Base-by-base conservation (phyloP, 1,284 basidiomycete species). In the Puccinia hordei region DNA sequence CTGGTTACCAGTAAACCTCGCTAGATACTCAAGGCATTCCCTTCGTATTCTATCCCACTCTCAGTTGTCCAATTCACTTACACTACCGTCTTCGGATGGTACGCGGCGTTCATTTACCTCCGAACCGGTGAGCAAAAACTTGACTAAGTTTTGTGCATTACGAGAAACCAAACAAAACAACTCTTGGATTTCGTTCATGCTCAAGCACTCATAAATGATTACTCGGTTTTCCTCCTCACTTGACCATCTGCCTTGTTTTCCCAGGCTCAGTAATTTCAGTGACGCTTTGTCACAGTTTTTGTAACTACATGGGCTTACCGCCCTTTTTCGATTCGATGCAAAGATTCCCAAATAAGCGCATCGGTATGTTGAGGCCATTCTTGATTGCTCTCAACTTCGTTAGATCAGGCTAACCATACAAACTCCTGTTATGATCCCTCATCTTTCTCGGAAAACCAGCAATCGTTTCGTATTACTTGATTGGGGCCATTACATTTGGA, bases 251-350 rank as follows among this genome's bases (percentile, higher is more conserved):
- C 17, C 49, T 57, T 22, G n/a, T 53, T n/a, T 0, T 8, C 9
- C 15, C 69, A 86, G 86, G 85, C 17, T 86, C 86, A 0, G 79
- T 87, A 53, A 55, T 87, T 44, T 88, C 89, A 0, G 88, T 93
- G 0, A 88, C 94, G 75, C 86, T 89, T 44, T 89, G 93, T 0
- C 96, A 99, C 86, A 87, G 92, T 2, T 94, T 95, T 84, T 98
- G 96, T 87, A 99, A 99, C 85, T 85, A 92, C 65, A 95, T 98
- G 93, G 95, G 95, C 1, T 83, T 95, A n/a, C 94, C 94, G 12
- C 87, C 88, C 22, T 86, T 88, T 30, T 83, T 75, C 0, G 83
- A 83, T 44, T 89, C 88, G 35, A 82, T 88, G 33, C 82, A 84
- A 27, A 83, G 85, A 51, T 86, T 85, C 82, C 87, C 87, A 4